phyloP scores from a whole-genome alignment of 1,284 basidiomycete species.

The Irpex sp. region DNA sequence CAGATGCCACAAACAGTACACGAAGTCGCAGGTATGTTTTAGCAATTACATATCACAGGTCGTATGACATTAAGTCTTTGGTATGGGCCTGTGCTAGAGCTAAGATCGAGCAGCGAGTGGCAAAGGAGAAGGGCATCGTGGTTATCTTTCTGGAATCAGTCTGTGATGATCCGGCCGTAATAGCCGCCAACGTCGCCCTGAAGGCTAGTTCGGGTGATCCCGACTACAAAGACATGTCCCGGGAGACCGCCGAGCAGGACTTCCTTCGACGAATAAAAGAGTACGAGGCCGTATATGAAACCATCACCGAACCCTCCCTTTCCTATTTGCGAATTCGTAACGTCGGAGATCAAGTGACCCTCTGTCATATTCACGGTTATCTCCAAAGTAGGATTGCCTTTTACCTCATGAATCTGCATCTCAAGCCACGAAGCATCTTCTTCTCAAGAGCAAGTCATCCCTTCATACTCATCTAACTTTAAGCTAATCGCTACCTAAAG shows the following conservation, averaged over 20 bases:
- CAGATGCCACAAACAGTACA: constrained; percentile 95
- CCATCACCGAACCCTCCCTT: constrained; percentile 84
- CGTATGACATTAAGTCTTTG: neutral
- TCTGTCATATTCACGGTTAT: constrained; percentile 88
- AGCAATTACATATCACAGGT: neutral
- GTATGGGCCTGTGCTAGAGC: constrained; percentile 42
- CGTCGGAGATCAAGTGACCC: constrained; percentile 82
- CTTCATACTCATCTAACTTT: constrained; percentile 3
- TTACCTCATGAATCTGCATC: constrained; percentile 97
- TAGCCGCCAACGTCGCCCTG: constrained; percentile 93
- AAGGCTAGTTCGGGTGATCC: constrained; percentile 97
- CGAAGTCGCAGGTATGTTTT: constrained; percentile 56
- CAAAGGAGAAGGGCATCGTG: constrained; percentile 85
- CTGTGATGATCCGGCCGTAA: constrained; percentile 92
- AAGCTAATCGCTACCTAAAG: constrained; percentile 37
- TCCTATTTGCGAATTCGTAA: constrained; percentile 88
- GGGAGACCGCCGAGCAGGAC: constrained; percentile 84
- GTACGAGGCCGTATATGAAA: constrained; percentile 96
- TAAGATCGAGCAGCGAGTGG: constrained; percentile 80
- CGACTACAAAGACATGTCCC: constrained; percentile 90
- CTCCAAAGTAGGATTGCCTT: constrained; percentile 96
- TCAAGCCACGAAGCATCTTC: constrained; percentile 96
- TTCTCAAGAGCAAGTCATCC: constrained; percentile 76
- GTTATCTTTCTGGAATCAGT: constrained; percentile 94
- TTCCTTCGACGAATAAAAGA: constrained; percentile 89